Percentiles rank a stretch among this genome's conserved stretches.
phyloP scores from a whole-genome alignment of 257 asterid species.

The Solanum bulbocastanum region DNA sequence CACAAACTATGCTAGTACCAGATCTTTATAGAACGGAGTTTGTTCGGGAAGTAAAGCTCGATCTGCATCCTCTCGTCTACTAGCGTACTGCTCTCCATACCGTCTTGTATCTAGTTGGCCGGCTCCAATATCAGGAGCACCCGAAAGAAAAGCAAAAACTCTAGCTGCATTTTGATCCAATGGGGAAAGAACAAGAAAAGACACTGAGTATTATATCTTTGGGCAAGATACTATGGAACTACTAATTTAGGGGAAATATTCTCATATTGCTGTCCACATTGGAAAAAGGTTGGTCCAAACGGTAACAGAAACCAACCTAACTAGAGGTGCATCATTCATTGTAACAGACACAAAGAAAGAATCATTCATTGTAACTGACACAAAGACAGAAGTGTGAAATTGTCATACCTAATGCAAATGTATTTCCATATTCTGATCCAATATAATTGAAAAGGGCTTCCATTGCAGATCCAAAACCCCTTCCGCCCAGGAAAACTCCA shows the following conservation, averaged over 20 bases:
- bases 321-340: not conserved
- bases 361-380: not conserved
- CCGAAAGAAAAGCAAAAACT: slow-evolving; percentile 88
- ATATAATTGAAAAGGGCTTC: slow-evolving; percentile 84
- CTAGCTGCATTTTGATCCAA: slow-evolving; percentile 63
- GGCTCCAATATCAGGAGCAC: slow-evolving; percentile 95
- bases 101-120: slow-evolving; percentile 96
- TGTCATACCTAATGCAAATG: slow-evolving; percentile 73
- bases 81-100: slow-evolving; percentile 98
- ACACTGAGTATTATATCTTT: not conserved
- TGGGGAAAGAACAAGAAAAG: not conserved
- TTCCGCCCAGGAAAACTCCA: slow-evolving; percentile 88
- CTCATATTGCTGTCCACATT: not conserved
- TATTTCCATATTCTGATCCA: slow-evolving; percentile 95
- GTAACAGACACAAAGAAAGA: not conserved
- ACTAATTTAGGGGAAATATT: not conserved
- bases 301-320: not conserved
- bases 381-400: slow-evolving; percentile 4
- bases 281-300: not conserved
- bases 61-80: slow-evolving; percentile 99
- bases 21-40: slow-evolving; percentile 88
- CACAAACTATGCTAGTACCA: slow-evolving; percentile 45
- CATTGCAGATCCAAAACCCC: slow-evolving; percentile 96
- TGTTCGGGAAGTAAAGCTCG: slow-evolving; percentile 97
- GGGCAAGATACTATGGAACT: slow-evolving; percentile 8